Evolutionary conservation across 2,329 filamentous ascomycete genomes (phyloP).

Genomic region (Paracoccidioides brasiliensis): DNA sequence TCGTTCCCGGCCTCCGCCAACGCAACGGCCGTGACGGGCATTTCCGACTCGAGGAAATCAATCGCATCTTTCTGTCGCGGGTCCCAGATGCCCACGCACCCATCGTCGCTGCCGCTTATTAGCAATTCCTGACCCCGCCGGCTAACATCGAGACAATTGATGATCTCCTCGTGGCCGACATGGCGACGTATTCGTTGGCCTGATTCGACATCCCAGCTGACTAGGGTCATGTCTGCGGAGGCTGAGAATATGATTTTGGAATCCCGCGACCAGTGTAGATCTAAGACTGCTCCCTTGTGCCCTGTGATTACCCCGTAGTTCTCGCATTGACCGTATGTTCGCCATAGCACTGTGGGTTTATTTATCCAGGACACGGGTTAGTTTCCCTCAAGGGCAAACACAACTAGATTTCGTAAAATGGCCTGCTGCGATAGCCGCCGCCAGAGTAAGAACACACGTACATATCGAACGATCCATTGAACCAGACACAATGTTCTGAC

Average conservation of each 20-base stretch:
- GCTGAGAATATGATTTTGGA: slow-evolving; percentile 82
- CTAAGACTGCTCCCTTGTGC: slow-evolving; percentile 80
- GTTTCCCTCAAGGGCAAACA: not conserved
- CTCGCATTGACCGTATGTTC: slow-evolving; percentile 80
- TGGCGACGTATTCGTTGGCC: slow-evolving; percentile 87
- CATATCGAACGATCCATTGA: slow-evolving; percentile 89
- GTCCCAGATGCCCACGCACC: slow-evolving; percentile 91
- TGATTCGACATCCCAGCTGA: slow-evolving; percentile 88
- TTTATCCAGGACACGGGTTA: no score
- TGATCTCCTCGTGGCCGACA: slow-evolving; percentile 85
- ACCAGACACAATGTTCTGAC: slow-evolving; percentile 80
- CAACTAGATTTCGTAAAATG: not conserved
- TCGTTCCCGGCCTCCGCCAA: slow-evolving; percentile 92
- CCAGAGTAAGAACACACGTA: slow-evolving; percentile 32
- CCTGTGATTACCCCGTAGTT: slow-evolving; percentile 85
- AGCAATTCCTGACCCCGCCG: slow-evolving; percentile 81
- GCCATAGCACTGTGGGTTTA: slow-evolving; percentile 62
- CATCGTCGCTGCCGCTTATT: slow-evolving; percentile 85
- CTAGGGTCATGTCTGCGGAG: slow-evolving; percentile 83
- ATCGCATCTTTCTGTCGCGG: slow-evolving; percentile 77
- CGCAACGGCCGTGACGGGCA: slow-evolving; percentile 81
- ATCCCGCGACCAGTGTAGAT: slow-evolving; percentile 94
- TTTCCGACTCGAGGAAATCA: slow-evolving; percentile 80
- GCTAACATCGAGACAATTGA: slow-evolving; percentile 83
- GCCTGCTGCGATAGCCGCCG: not conserved